phyloP scores from a whole-genome alignment of 192 early-diverging fungal genomes.

The Umbelopsis ramanniana region DNA sequence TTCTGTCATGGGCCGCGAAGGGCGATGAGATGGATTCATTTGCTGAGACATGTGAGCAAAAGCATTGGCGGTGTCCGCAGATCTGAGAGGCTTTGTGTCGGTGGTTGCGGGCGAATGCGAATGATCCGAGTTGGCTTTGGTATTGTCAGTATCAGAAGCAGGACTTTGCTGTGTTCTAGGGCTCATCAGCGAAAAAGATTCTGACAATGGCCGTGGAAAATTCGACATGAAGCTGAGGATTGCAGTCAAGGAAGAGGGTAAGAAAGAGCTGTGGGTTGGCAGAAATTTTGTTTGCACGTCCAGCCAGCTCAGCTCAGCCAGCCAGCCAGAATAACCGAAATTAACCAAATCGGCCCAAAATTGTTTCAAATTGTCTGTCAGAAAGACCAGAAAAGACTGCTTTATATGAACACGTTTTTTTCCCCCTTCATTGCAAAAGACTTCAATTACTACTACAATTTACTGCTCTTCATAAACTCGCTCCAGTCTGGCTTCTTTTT shows the following conservation, averaged over 20 bases:
- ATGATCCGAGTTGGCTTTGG: slow-evolving; percentile 17
- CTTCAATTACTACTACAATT: no score
- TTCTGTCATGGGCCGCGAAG: slow-evolving; percentile 16
- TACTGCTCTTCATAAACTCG: slow-evolving; percentile 38
- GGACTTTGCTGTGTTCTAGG: slow-evolving; percentile 8
- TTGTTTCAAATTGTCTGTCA: background rate
- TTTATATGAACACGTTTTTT: no score
- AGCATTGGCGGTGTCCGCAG: background rate
- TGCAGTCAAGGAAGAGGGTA: background rate
- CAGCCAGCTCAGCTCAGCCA: background rate
- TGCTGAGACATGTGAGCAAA: slow-evolving; percentile 7
- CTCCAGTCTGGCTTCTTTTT: slow-evolving; percentile 62
- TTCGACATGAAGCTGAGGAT: slow-evolving; percentile 12
- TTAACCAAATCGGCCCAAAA: background rate
- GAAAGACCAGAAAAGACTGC: no score
- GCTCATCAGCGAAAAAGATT: slow-evolving; percentile 23
- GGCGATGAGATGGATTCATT: slow-evolving; percentile 6
- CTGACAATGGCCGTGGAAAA: slow-evolving; percentile 22
- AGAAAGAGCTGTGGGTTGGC: background rate
- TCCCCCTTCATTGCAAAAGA: no score
- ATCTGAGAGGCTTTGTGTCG: background rate
- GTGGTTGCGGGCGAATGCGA: background rate
- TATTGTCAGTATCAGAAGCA: background rate
- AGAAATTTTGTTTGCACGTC: slow-evolving; percentile 18
- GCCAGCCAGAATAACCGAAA: background rate